phyloP scores from a whole-genome alignment of 2,329 filamentous ascomycete species.

The Pyricularia sp. region DNA sequence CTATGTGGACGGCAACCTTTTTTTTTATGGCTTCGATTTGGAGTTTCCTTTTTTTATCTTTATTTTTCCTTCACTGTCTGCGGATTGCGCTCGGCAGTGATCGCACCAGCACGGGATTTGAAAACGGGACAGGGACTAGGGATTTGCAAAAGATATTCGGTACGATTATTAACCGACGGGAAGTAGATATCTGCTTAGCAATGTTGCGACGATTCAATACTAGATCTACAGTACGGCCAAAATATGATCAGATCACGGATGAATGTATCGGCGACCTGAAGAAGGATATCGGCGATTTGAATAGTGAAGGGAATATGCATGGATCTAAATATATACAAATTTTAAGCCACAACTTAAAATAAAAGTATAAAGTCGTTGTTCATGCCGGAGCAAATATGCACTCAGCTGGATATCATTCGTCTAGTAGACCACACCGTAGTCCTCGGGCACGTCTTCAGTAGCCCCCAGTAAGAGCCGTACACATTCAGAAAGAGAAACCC shows the following conservation, averaged over 20 bases:
- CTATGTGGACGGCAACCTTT: not conserved
- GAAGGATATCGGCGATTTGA: not conserved
- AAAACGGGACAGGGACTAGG: no score
- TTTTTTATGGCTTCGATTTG: not conserved
- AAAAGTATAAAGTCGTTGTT: not conserved
- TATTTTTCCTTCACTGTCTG: not conserved
- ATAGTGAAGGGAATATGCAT: not conserved
- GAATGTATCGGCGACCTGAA: not conserved
- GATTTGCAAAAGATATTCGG: not conserved
- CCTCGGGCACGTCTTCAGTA: not conserved
- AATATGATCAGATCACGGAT: not conserved
- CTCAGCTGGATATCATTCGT: not conserved
- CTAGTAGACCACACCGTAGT: not conserved
- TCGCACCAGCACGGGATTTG: not conserved
- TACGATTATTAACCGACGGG: not conserved
- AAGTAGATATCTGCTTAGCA: not conserved
- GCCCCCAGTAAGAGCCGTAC: not conserved
- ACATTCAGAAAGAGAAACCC: not conserved
- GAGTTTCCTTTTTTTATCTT: not conserved
- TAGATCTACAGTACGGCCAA: no score
- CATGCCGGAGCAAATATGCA: not conserved
- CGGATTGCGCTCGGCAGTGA: not conserved
- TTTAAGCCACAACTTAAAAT: not conserved
- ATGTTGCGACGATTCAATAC: no score
- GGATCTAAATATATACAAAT: not conserved